Evolutionary conservation across 257 asterid genomes (phyloP).

Genomic region (Primulina huaijiensis): DNA sequence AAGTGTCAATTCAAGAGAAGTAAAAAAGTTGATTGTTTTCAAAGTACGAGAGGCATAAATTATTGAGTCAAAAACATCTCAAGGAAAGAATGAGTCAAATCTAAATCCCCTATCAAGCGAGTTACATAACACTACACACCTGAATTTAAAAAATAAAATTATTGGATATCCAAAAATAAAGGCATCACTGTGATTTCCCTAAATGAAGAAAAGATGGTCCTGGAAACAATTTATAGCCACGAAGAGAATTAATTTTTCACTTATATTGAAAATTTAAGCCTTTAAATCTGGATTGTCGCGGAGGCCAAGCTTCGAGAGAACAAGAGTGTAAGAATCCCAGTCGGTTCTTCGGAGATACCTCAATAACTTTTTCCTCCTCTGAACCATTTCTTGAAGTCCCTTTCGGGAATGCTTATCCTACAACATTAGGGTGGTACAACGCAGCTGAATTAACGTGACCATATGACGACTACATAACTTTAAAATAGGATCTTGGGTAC

Average conservation of each 20-base stretch:
- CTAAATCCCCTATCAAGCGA: too few relatives aligned
- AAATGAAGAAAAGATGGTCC: background rate
- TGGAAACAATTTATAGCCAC: background rate
- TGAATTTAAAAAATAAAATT: too few relatives aligned
- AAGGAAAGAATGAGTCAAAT: too few relatives aligned
- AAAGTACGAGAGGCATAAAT: too few relatives aligned
- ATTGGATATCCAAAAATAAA: too few relatives aligned
- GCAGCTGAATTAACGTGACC: background rate
- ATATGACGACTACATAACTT: background rate
- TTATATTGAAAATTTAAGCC: constrained; percentile 27
- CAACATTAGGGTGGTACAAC: constrained; percentile 11
- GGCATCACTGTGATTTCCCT: background rate
- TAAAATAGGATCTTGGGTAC: background rate
- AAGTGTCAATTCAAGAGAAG: too few relatives aligned
- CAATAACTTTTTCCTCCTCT: constrained; percentile 68
- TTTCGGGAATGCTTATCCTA: constrained; percentile 88
- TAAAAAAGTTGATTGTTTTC: too few relatives aligned
- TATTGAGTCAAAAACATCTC: too few relatives aligned
- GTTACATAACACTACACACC: too few relatives aligned
- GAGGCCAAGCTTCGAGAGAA: constrained; percentile 73
- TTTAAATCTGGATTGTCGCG: constrained; percentile 66
- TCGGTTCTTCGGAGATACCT: constrained; percentile 77
- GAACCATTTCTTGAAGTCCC: constrained; percentile 74
- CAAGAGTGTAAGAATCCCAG: constrained; percentile 74
- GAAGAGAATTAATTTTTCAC: background rate